Base-by-base conservation (phyloP, 1,284 basidiomycete genomes). In the Moesziomyces aphidis region DNA sequence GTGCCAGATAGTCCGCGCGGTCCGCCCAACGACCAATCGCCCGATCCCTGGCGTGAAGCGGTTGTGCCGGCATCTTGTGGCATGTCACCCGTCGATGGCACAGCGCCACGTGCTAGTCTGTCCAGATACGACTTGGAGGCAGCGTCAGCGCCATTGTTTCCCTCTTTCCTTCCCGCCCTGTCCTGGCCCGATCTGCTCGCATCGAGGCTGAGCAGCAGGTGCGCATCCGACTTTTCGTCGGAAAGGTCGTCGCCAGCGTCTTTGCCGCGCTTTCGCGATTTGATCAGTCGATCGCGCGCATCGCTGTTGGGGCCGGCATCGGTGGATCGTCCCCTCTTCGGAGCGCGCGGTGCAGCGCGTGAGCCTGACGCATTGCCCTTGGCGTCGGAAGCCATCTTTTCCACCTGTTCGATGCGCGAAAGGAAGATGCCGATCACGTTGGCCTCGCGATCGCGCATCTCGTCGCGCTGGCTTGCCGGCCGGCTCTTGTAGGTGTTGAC, bases 371-470 rank as follows among this genome's bases (percentile, higher is more conserved):
- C 23, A 8, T 24, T 28, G 17, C 26, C 39, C 17, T 64, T 55
- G 36, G 58, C 47, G 10, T 55, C 11, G 4, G 48, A 44, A 17
- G 43, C 51, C 44, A 49, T 43, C 52, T 67, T 69, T 28, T 67
- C 55, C 13, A 71, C 56, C 55, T 77, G 65, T 31, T 80, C 78
- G 17, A 78, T 55, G 19, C 64, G 51, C 21, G 65, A 60, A 10
- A 77, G 55, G 44, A 80, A 80, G 59, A 80, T 65, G 31, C 62
- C 61, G 24, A 80, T 67, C 39, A 80, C 79, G 10, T 63, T 64
- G 34, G 59, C 66, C 56, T 80, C 78, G 44, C 77, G 63, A 21
- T 79, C 77, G 39, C 75, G 69, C 77, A 79, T 77, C 36, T 79
- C 78, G 50, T 80, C 78, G 42, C 65, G 60, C 17, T 52, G 58